Base-by-base conservation (phyloP, 352 stramenopile species). In the Pythium dissotocum region DNA sequence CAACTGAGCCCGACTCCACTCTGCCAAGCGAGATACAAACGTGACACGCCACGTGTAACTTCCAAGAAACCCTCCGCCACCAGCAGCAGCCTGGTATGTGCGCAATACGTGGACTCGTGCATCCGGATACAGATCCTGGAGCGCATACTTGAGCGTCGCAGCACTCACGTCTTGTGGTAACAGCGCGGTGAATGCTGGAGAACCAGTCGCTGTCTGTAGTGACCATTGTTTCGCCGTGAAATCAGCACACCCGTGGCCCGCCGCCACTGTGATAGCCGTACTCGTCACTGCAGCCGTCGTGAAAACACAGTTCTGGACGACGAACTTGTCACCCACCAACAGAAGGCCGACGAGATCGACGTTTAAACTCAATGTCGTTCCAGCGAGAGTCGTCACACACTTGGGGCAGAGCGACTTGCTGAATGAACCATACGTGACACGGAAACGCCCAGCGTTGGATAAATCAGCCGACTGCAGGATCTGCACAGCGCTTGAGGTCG, bases 401-500 rank as follows among this genome's bases (percentile, higher is more conserved):
- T 80, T 71, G 6, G 72, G 63, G 33, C 87, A 95, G 0, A 94
- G 64, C 32, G 69, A 48, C 0, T 71, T 77, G 0, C 73, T 71
- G 51, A 95, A 93, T 28, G 63, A 77, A 2, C 87, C 87, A 32
- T 80, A 95, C 2, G 79, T 91, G 6, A 95, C 78, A 52, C 88
- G 87, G 69, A 95, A 94, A 38, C 73, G 84, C 6, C 85, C 85
- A 1, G 7, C 60, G 18, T 70, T 70, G 0, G 36, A 69, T 0
- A 65, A 61, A 58, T 83, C 69, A 0, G 69, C 59, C 0, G 76
- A 74, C 16, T 75, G 66, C 18, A 95, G 61, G 2, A 71, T 78
- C 71, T 98, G 85, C 18, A 98, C 89, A 4, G 95, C 94, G 38
- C 89, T 97, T 1, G 94, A 98, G 4, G 94, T 96, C 26, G 72